A percentile compares a stretch with the other conserved stretches of the same genome.
Conservation (phyloP, 257 asterid species). For the Plantago ovata region DNA sequence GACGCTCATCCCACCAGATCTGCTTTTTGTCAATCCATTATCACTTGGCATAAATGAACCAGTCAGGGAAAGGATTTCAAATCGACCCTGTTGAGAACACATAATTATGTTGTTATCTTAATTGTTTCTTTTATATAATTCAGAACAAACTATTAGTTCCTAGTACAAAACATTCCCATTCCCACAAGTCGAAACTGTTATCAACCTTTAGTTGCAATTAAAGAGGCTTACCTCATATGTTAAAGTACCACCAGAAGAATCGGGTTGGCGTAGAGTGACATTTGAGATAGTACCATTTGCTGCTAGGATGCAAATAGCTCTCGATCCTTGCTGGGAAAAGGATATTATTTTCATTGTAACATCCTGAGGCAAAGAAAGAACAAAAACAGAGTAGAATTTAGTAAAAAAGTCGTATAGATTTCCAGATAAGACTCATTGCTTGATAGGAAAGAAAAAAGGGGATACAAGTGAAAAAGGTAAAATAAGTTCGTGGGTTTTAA, state of each 20-base stretch:
- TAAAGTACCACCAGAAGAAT: slow-evolving; percentile 88
- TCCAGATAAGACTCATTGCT: no score
- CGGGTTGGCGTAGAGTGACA: slow-evolving; percentile 84
- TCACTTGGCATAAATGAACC: slow-evolving; percentile 83
- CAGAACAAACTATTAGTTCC: not conserved
- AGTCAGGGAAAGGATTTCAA: slow-evolving; percentile 74
- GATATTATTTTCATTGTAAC: slow-evolving; percentile 79
- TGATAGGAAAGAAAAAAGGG: no score
- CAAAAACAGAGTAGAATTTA: slow-evolving; percentile 7
- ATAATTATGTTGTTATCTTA: slow-evolving; percentile 10
- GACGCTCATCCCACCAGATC: slow-evolving; percentile 93
- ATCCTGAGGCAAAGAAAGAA: slow-evolving; percentile 45
- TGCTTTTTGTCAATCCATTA: slow-evolving; percentile 67
- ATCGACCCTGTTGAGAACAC: slow-evolving; percentile 57
- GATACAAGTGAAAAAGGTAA: no score
- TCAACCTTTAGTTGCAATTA: no score
- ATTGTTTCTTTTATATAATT: not conserved
- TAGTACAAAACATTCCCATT: not conserved
- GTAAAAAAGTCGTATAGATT: not conserved
- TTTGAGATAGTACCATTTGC: slow-evolving; percentile 85
- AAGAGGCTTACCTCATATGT: slow-evolving; percentile 64
- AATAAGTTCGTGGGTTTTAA: not conserved
- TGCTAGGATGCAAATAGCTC: slow-evolving; percentile 83
- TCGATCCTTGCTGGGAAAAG: slow-evolving; percentile 77
- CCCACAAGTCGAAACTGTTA: not conserved